These are phyloP conservation scores for Lentinula raphanica DNA, from an alignment of 768 basidiomycete species.

Conservation along the genomic window DNA sequence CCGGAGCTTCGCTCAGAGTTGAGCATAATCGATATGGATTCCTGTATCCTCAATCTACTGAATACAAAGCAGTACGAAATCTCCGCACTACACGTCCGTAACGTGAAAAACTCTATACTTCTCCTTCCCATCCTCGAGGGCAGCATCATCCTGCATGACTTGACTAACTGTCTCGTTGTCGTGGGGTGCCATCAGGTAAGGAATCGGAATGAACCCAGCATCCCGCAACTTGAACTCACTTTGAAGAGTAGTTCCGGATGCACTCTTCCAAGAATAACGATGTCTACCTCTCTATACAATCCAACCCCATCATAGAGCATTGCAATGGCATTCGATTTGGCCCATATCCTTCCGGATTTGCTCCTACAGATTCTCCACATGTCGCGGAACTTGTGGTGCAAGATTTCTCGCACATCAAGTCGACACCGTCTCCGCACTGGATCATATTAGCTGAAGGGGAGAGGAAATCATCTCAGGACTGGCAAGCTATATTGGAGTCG, in stretches of 20 bases:
- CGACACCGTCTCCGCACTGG: conserved; percentile 80
- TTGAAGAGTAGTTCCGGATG: conserved; percentile 69
- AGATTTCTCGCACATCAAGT: conserved; percentile 81
- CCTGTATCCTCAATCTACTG: conserved; percentile 61
- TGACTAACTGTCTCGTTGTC: conserved; percentile 58
- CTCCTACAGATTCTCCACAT: conserved; percentile 17
- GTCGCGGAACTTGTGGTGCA: conserved; percentile 51
- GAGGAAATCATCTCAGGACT: conserved; percentile 15
- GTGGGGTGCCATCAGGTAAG: conserved; percentile 79
- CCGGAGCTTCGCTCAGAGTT: conserved; percentile 39
- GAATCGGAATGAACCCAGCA: neutral
- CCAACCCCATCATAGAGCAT: conserved; percentile 79
- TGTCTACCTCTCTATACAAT: conserved; percentile 60
- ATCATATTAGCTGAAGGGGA: conserved; percentile 21
- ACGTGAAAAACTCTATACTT: conserved; percentile 55
- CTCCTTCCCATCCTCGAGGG: conserved; percentile 62
- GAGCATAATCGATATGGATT: conserved; percentile 58
- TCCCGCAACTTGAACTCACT: neutral
- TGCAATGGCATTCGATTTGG: conserved; percentile 61
- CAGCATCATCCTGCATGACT: conserved; percentile 66
- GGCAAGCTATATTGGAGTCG: conserved; percentile 21
- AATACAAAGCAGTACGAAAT: conserved; percentile 21
- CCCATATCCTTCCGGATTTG: conserved; percentile 44
- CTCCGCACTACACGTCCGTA: conserved; percentile 62
- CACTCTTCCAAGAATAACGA: conserved; percentile 63